Evolutionary conservation across 495 filamentous ascomycete genomes (phyloP), one percentile per base, ranked within the genome.

Genomic region (Apodospora peruviana): DNA sequence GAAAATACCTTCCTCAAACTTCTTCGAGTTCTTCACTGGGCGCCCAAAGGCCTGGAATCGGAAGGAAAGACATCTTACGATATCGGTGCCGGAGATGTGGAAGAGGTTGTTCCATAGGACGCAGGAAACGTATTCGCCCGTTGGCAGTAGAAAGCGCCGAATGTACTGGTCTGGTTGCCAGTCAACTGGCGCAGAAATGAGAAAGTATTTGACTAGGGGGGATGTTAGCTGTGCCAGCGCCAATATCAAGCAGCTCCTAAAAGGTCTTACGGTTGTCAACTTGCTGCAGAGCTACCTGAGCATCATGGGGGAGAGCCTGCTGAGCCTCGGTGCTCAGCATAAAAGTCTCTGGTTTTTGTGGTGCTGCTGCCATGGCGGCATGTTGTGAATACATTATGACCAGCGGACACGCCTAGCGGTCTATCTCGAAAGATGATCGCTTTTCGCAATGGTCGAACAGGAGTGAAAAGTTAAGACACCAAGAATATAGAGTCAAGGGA

Each of bases 1-100:
- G 74, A 98, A 98, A 68, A 98, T 97, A 52, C 93, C 93, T 66
- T 98, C 93, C 69, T 98, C 93, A 66, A 98, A 98, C 68, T 98
- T 98, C 74, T 98, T 98, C 25, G 94, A 94, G 74, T 98, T 98
- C 80, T 96, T 97, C 32, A 98, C 93, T 2, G 93, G 93, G 35
- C 93, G 88, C 47, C 93, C 93, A 56, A 98, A 98, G 38, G 93
- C 93, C 68, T 97, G 91, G 74, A 98, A 98, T 61, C 93, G 83
- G 74, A 98, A 98, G 19, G 94, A 93, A 27, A 98, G 83, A 59
- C 94, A 97, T 80, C 94, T 83, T 43, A 98, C 93, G 59, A 98
- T 98, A 68, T 98, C 93, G 53, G 93, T 98, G 52, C 93, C 93
- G 25, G 93, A 96, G 57, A 98, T 94, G 72, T 98, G 94, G 68